These are phyloP conservation scores for Caulochytrium protostelioides DNA, from an alignment of 371 early-diverging fungal genomes.

Conservation along the genomic window DNA sequence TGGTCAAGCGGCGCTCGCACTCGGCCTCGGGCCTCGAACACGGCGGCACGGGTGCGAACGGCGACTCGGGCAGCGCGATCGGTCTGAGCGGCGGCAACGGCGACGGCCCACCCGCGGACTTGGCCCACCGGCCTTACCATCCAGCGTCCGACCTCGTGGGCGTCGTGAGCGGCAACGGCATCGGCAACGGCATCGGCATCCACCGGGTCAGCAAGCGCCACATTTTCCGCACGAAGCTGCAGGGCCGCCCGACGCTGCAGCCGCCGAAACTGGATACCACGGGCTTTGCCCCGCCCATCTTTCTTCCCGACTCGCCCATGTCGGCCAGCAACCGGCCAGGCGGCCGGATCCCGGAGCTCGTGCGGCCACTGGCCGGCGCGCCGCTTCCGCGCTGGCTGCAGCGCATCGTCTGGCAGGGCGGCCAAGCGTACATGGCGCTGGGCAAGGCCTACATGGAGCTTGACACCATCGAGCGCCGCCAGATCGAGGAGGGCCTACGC, in stretches of 20 bases:
- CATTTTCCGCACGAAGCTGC: no score
- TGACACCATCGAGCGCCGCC: not conserved
- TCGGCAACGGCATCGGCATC: no score
- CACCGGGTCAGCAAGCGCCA: no score
- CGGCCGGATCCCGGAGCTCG: slow-evolving; percentile 4
- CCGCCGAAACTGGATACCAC: slow-evolving; percentile 3
- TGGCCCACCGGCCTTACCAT: no score
- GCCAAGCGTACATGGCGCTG: slow-evolving; percentile 6
- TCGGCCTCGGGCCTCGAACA: no score
- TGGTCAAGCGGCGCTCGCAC: no score
- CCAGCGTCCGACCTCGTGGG: no score
- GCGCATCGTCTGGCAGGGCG: slow-evolving; percentile 1
- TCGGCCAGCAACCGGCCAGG: slow-evolving; percentile 9
- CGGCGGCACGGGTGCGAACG: no score
- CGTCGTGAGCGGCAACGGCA: no score
- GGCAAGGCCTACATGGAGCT: slow-evolving; percentile 1
- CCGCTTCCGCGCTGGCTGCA: slow-evolving; percentile 5
- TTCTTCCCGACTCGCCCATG: slow-evolving; percentile 3
- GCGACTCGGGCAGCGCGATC: no score
- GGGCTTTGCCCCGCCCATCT: not conserved
- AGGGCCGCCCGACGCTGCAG: not conserved
- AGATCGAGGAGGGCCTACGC: slow-evolving; percentile 1
- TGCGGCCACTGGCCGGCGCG: not conserved
- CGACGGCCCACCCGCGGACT: no score
- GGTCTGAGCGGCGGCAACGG: no score